A percentile compares a stretch with the other conserved stretches of the same genome.
Conservation (phyloP, 2,329 filamentous ascomycete genomes). For the Colletotrichum cordylinicola region DNA sequence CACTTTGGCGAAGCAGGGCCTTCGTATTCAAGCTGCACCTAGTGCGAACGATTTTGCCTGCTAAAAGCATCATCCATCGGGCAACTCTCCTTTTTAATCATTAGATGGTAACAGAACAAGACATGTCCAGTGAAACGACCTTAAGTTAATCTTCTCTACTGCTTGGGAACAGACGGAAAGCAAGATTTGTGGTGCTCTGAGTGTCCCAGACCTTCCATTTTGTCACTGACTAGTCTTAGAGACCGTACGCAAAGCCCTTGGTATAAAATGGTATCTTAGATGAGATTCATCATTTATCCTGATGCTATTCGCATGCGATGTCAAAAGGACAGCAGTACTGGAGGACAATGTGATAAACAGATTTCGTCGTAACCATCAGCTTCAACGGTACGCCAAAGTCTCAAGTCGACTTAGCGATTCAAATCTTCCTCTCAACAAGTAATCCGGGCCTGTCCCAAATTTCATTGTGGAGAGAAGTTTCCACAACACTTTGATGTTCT, state of each 20-base stretch:
- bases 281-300: background rate
- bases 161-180: background rate
- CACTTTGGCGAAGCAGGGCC: accelerated
- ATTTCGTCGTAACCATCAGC: too few species aligned
- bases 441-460: too few species aligned
- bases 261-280: background rate
- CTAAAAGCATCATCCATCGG: background rate
- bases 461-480: too few species aligned
- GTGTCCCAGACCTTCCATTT: background rate
- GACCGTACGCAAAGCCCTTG: background rate
- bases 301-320: background rate
- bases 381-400: too few species aligned
- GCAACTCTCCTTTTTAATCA: accelerated
- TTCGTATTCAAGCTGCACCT: too few species aligned
- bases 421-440: too few species aligned
- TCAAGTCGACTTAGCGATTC: too few species aligned
- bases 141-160: background rate
- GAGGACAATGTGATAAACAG: too few species aligned
- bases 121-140: background rate
- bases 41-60: too few species aligned
- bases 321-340: accelerated
- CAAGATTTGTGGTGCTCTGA: accelerated
- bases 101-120: accelerated
- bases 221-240: background rate
- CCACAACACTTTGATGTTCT: too few species aligned